These are phyloP conservation scores for Avena sativa DNA, from an alignment of 176 grass and related monocot species.

Conservation along the genomic window DNA sequence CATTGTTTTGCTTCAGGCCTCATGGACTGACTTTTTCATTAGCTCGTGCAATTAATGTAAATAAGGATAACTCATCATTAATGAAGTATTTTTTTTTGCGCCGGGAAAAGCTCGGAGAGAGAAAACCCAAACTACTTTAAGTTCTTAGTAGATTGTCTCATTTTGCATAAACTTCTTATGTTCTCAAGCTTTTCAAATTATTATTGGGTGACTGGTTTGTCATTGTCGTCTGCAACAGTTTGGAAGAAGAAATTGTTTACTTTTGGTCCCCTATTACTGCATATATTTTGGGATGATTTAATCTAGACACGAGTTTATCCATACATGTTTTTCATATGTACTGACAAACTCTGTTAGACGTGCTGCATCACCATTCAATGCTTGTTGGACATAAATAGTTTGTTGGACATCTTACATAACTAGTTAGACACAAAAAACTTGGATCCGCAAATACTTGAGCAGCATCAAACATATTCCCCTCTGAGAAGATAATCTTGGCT, in stretches of 20 bases:
- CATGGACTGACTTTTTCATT: too few species aligned
- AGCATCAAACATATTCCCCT: background rate
- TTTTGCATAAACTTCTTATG: background rate
- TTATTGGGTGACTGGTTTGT: background rate
- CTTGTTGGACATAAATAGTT: background rate
- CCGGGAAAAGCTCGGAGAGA: too few species aligned
- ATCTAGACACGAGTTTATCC: background rate
- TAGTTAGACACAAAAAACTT: background rate
- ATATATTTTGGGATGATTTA: background rate
- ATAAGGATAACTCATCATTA: too few species aligned
- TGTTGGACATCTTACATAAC: background rate
- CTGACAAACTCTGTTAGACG: background rate
- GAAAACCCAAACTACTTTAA: background rate
- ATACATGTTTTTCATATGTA: background rate
- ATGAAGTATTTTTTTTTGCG: too few species aligned
- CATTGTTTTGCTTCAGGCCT: too few species aligned
- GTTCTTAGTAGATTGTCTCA: background rate
- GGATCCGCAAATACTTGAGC: background rate
- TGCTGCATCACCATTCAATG: background rate
- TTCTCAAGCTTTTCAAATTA: background rate
- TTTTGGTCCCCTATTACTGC: background rate
- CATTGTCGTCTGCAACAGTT: background rate
- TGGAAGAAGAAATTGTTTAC: background rate
- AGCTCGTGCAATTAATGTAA: too few species aligned
- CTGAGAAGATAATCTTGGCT: background rate